Evolutionary conservation across 2,329 filamentous ascomycete species (phyloP), one percentile per base, ranked within the genome.

Genomic region (Aspergillus novoparasiticus): DNA sequence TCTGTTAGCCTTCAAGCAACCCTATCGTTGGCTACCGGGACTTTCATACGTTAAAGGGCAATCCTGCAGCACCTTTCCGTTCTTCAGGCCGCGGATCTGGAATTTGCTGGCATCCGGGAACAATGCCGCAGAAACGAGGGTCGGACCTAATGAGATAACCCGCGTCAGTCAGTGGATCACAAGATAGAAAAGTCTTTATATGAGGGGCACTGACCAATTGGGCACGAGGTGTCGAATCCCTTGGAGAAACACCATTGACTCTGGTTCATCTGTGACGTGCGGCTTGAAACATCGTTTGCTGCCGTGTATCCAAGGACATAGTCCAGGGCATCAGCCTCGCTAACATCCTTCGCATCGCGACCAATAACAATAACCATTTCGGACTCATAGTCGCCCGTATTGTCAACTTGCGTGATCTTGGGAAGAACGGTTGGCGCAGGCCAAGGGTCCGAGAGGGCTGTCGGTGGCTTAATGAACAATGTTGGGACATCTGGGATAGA

Each of bases 271-370:
- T 89, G 87, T 59, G 80, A 80, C 57, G 84, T 83, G 4, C 87
- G 83, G 64, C 84, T 85, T 2, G 86, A 88, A 8, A 90, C 83
- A 70, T 90, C 87, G 75, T 90, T 90, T 69, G 83, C 82, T 26
- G 83, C 82, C 0, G 86, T 87, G 72, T 90, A 90, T 32, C 88
- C 87, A 2, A 90, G 82, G 5, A 90, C 81, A 68, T 89, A 87
- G 66, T 84, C 81, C 57, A 86, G 71, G 6, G 86, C 86, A 32
- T 88, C 82, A 0, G 78, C 80, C 67, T 87, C 85, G 53, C 80
- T 77, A 11, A 88, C 85, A 66, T 89, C 86, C 68, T 83, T 84
- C 45, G 79, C 79, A 39, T 79, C 81, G 73, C 75, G 80, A 36
- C 84, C 84, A 50, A 89, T 82, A 14, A 88, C 79, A 34, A 87